Evolutionary conservation across 2,329 filamentous ascomycete species (phyloP), one percentile per base, ranked within the genome.

Genomic region (Aspergillus quadrilineatus): DNA sequence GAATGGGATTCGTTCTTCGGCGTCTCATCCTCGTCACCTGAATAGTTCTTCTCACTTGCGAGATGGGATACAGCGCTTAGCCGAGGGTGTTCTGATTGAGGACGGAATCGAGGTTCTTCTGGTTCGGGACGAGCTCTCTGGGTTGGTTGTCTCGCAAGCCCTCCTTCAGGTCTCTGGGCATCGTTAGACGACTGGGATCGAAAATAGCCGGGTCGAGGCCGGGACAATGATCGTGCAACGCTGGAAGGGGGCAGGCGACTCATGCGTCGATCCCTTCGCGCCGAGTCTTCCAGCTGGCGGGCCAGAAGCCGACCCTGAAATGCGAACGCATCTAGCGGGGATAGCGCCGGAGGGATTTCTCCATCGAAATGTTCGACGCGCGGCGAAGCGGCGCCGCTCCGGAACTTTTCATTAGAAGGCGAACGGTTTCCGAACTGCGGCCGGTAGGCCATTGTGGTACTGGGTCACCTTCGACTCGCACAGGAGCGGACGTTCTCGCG

Each of bases 291-390:
- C 59, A 99, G 85, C 74, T 96, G 89, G 75, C 86, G 89, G 39
- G 92, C 92, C 50, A 99, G 83, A 65, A 95, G 78, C 56, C 93
- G 88, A 66, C 92, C 95, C 70, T 97, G 93, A 60, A 93, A 82
- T 22, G 93, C 93, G 71, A 99, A 95, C 47, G 93, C 93, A 80
- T 99, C 94, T 62, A 99, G 83, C 9, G 94, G 94, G 6, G 94
- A 97, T 55, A 97, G 82, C 51, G 94, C 89, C 4, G 94, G 94
- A 17, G 94, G 93, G 1, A 74, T 61, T 61, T 93, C 89, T 60
- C 90, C 90, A 56, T 89, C 88, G 56, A 89, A 81, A 73, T 92
- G 88, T 60, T 75, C 72, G 57, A 91, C 78, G 60, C 89, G 86
- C 42, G 89, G 89, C n/a, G 89, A 92, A 61, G 82, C 80, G 34